These are phyloP conservation scores for Daedaleopsis nitida DNA, from an alignment of 768 basidiomycete species.

Conservation along the genomic window DNA sequence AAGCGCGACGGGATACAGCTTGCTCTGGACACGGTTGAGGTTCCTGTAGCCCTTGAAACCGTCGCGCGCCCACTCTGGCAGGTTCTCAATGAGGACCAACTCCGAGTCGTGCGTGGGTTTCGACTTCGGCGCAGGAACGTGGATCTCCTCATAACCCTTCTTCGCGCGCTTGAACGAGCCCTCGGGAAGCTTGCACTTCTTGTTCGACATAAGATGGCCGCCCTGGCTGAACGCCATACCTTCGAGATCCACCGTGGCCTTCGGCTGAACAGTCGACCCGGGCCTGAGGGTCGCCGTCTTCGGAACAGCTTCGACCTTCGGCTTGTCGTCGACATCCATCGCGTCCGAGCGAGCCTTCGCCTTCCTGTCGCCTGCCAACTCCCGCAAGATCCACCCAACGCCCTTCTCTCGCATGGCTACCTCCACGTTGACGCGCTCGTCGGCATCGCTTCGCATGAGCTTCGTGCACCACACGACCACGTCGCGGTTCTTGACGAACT, in stretches of 20 bases:
- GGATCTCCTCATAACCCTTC: conserved; percentile 98
- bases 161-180: conserved; percentile 96
- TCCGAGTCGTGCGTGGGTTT: conserved; percentile 65
- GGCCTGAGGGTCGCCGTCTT: conserved; percentile 87
- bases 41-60: conserved; percentile 80
- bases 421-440: conserved; percentile 90
- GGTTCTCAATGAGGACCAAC: conserved; percentile 64
- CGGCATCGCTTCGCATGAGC: conserved; percentile 84
- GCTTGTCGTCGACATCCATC: conserved; percentile 79
- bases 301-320: conserved; percentile 50
- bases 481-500: conserved; percentile 93
- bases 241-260: conserved; percentile 85
- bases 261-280: conserved; percentile 85
- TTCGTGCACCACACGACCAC: conserved; percentile 98
- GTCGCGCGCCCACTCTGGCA: conserved; percentile 86
- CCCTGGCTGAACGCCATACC: conserved; percentile 96
- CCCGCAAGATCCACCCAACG: conserved; percentile 92
- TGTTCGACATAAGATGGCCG: conserved; percentile 97
- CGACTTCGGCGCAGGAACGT: conserved; percentile 91
- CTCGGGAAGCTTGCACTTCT: conserved; percentile 96
- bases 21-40: conserved; percentile 92
- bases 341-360: conserved; percentile 56
- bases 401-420: conserved; percentile 99
- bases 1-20: conserved; percentile 90
- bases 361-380: conserved; percentile 81